Base-by-base conservation (phyloP, 1,139 yeast species). In the Hyphopichia pseudoburtonii region DNA sequence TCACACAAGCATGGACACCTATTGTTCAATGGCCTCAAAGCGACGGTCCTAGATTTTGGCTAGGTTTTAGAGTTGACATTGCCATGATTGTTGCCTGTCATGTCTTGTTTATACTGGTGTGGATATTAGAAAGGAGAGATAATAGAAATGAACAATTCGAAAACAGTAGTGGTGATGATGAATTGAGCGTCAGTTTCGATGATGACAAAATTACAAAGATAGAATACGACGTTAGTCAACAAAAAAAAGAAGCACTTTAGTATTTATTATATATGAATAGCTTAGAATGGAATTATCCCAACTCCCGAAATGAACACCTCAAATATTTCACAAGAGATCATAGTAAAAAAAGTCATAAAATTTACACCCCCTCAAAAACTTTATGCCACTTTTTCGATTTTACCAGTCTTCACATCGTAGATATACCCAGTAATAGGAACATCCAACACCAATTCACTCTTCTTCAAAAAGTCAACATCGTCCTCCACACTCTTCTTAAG, bases 341-440 rank as follows among this genome's bases (percentile, higher is more conserved):
- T n/a, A n/a, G n/a, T n/a, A n/a, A n/a, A n/a, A n/a, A n/a, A n/a
- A n/a, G n/a, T n/a, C n/a, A n/a, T n/a, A n/a, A n/a, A n/a, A n/a
- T n/a, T n/a, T n/a, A n/a, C n/a, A n/a, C n/a, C n/a, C n/a, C n/a
- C n/a, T n/a, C n/a, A n/a, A n/a, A n/a, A n/a, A n/a, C n/a, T n/a
- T 7, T 15, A 12, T 18, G 33, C 42, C 32, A 59, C 57, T 37
- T 52, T 50, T 16, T 44, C 43, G 42, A 64, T 53, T 30, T 39
- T 41, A 7, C 73, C 73, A 3, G 59, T 54, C 44, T 60, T 60
- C 27, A 67, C 73, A 41, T 65, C 67, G 39, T 67, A 67, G 27
- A 66, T 47, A 40, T 65, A 67, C 1, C 73, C 73, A 12, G 66
- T 44, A 12, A 62, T 45, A 28, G 62, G 69, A 35, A 53, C 70